phyloP scores from a whole-genome alignment of 192 early-diverging fungal genomes.

The Dissophora ornata region DNA sequence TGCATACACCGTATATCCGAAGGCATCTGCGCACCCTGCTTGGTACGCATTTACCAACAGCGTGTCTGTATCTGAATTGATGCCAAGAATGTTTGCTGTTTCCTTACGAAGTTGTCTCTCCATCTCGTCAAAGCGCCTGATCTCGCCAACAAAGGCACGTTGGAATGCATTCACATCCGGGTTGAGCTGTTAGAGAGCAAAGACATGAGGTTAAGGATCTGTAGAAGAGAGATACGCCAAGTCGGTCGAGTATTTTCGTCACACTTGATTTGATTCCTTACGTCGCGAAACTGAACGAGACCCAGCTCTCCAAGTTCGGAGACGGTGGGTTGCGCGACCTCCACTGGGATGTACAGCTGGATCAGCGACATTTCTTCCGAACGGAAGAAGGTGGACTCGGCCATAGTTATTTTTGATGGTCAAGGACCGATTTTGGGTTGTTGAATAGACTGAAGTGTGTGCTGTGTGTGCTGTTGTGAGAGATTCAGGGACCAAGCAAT shows the following conservation, averaged over 20 bases:
- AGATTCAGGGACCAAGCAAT: no score
- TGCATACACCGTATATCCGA: no score
- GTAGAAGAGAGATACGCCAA: no score
- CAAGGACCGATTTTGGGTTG: no score
- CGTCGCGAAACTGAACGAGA: constrained; percentile 94
- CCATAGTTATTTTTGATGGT: constrained; percentile 47
- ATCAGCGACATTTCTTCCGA: constrained; percentile 98
- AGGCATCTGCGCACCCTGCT: no score
- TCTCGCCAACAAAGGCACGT: constrained; percentile 94
- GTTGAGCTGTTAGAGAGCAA: constrained; percentile 76
- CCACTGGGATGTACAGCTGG: constrained; percentile 96
- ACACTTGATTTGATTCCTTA: constrained; percentile 56
- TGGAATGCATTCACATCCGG: constrained; percentile 97
- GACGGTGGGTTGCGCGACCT: constrained; percentile 93
- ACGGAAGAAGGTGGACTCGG: constrained; percentile 80
- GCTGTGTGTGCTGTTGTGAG: no score
- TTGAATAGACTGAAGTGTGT: no score
- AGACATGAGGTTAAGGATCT: neutral
- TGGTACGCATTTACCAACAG: no score
- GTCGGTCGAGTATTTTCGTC: no score
- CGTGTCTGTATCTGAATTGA: no score
- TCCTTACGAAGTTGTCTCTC: constrained; percentile 92
- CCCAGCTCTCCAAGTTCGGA: constrained; percentile 96
- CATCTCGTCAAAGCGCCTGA: constrained; percentile 97
- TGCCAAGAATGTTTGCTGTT: no score